Evolutionary conservation across 1,284 basidiomycete genomes (phyloP), one percentile per base, ranked within the genome.

Genomic region (Cronartium quercuum): DNA sequence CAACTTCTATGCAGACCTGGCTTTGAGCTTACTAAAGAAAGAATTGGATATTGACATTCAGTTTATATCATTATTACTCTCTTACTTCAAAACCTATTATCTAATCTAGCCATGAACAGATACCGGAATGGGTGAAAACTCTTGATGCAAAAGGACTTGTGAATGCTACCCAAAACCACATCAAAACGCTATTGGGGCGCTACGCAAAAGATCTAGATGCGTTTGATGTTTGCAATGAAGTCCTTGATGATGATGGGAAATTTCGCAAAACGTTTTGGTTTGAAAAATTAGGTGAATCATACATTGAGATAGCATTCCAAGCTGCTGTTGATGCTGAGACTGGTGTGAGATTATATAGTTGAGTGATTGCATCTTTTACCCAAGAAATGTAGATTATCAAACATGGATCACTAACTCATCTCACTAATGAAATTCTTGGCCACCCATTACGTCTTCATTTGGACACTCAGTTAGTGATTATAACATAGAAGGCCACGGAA

Each of bases 201-300:
- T 64, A 64, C 24, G 42, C 21, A 40, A n/a, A 40, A 5, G 37
- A 42, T 21, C 9, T 64, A 2, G 18, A 38, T 18, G 29, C 35
- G n/a, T 40, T 64, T 64, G 62, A 64, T 35, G 62, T 64, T 29
- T 9, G 7, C 18, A 64, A 64, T 38, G 62, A 64, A 42, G 40
- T 64, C 2, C n/a, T 42, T 35, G 62, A 40, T n/a, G 62, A 64
- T 42, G 62, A 40, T 18, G 60, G 60, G 18, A 62, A 62, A 7
- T 18, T 64, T 7, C 35, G 40, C 9, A 40, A 64, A n/a, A n/a
- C 62, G 18, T 42, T 64, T 24, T 64, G 62, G 62, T 64, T n/a
- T 13, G 6, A 38, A 40, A 64, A 64, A 42, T 64, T 64, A n/a
- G 42, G 42, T 42, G 21, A 29, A 9, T 15, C 37, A 15, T 64